Percentiles rank a stretch among this genome's conserved stretches.
phyloP scores from a whole-genome alignment of 2,329 filamentous ascomycete genomes.

The Thelonectria discophora region DNA sequence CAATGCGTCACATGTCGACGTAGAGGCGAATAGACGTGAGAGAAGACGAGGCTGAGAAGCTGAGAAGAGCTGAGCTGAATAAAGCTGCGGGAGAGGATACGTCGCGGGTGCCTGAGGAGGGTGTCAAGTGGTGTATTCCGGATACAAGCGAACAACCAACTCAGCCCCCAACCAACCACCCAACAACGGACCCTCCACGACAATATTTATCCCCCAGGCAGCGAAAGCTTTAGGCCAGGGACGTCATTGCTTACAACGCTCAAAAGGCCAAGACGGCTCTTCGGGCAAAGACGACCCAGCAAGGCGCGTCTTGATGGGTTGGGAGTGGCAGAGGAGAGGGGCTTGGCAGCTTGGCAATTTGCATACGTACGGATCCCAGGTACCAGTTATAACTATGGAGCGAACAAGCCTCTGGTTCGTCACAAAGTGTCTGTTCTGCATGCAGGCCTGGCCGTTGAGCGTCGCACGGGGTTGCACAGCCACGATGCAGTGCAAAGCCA shows the following conservation, averaged over 20 bases:
- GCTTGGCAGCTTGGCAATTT: neutral
- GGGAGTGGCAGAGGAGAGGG: conserved; percentile 1
- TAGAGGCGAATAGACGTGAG: neutral
- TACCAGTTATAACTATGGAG: neutral
- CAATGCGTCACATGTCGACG: conserved; percentile 6
- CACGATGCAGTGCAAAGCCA: too few species aligned
- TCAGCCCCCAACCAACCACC: neutral
- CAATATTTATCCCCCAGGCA: too few species aligned
- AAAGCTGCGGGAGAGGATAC: neutral
- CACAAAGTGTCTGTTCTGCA: neutral
- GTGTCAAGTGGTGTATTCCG: too few species aligned
- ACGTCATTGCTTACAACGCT: too few species aligned
- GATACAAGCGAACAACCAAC: too few species aligned
- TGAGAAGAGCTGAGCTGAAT: conserved; percentile 16
- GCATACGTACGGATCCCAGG: neutral
- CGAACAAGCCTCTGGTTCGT: neutral
- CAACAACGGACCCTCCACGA: too few species aligned
- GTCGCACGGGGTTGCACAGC: too few species aligned
- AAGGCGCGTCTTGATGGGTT: neutral
- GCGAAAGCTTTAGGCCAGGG: too few species aligned
- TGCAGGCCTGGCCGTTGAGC: too few species aligned
- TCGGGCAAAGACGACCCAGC: neutral
- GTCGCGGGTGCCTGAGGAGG: too few species aligned
- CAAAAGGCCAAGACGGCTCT: too few species aligned
- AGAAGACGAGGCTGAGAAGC: conserved; percentile 8